Evolutionary conservation across 164 flowering plant genomes (phyloP), one percentile per base, ranked within the genome.

Genomic region (Macadamia tetraphylla): DNA sequence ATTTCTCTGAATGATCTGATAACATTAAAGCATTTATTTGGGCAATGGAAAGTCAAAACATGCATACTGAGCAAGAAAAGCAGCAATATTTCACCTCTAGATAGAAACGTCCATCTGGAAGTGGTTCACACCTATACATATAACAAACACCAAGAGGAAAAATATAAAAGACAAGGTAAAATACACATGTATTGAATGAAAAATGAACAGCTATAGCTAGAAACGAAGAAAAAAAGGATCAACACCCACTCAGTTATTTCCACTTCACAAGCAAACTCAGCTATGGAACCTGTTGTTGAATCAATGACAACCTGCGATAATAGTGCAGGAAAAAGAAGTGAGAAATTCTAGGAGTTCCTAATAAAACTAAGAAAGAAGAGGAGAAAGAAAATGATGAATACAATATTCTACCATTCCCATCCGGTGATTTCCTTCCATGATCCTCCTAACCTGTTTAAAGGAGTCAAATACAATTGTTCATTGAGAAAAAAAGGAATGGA

Each of bases 381-480:
- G 43, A 52, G 23, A 70, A 67, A 62, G 40, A 75, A 70, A 68
- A 67, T 56, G 71, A 44, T 61, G 51, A 32, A 48, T 17, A 61
- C 58, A 70, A 70, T 14, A 63, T 31, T 42, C 62, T 85, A 92
- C 99, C 98, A 94, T 94, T 83, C 99, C 99, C 97, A 94, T 92
- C 48, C 98, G 89, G 71, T 78, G 95, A 73, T 88, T 89, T 76
- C 99, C 99, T 79, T 94, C 97, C 97, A 94, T 92, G 76, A 89
- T 80, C 77, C 97, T 86, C 76, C 97, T 83, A 67, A 93, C 92
- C 98, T 93, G 77, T 70, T 66, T 52, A 53, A 65, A 40, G 11
- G 52, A 56, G 29, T 62, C 43, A 62, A n/a, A 67, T 15, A 35
- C n/a, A 32, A 46, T 43, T 15, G 58, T 6, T 23, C 30, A 6